Conservation (phyloP, 2,329 filamentous ascomycete genomes). For the Gaeumannomyces tritici region DNA sequence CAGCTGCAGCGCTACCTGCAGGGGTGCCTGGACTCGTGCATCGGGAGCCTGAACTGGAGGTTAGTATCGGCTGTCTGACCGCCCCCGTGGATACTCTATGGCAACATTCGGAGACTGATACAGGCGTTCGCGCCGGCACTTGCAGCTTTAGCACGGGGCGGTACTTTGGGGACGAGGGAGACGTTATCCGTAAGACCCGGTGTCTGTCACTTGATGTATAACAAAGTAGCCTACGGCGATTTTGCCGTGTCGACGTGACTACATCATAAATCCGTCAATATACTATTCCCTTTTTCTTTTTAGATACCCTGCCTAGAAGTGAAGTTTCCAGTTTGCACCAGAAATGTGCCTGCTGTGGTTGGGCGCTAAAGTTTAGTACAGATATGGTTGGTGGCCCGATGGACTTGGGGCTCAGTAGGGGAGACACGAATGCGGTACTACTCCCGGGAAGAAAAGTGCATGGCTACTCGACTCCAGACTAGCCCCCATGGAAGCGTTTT, state of each 20-base stretch:
- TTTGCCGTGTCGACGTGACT: background rate
- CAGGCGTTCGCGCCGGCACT: background rate
- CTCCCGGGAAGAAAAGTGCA: too few relatives aligned
- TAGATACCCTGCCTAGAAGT: too few relatives aligned
- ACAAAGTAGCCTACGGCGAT: background rate
- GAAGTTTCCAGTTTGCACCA: too few relatives aligned
- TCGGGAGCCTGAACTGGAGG: slow-evolving; percentile 3
- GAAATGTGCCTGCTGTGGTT: too few relatives aligned
- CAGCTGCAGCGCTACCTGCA: background rate
- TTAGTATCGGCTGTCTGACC: background rate
- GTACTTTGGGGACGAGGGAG: background rate
- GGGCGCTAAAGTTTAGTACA: too few relatives aligned
- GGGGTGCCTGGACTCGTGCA: background rate
- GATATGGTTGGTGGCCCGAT: too few relatives aligned
- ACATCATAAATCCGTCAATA: background rate
- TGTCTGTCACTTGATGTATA: background rate
- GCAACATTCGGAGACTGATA: background rate
- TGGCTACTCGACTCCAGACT: too few relatives aligned
- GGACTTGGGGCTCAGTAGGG: too few relatives aligned
- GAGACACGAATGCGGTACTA: too few relatives aligned
- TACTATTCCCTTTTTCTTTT: background rate
- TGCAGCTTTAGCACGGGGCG: slow-evolving; percentile 1
- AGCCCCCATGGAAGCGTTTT: background rate
- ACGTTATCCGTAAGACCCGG: background rate
- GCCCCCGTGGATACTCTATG: background rate